phyloP scores from a whole-genome alignment of 768 basidiomycete species.

The Auriscalpium orientale region DNA sequence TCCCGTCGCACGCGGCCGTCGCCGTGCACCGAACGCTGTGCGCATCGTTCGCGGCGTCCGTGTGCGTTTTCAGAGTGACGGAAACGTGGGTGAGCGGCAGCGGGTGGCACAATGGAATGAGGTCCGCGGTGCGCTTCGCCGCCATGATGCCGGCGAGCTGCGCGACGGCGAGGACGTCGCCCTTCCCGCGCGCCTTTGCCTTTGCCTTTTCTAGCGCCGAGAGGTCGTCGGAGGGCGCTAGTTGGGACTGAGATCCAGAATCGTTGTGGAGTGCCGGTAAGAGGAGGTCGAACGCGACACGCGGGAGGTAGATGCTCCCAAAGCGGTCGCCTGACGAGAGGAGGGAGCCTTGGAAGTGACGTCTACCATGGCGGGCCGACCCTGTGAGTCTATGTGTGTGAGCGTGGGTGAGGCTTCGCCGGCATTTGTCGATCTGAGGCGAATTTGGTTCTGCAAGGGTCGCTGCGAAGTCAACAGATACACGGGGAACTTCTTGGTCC shows the following conservation, averaged over 20 bases:
- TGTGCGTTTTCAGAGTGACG: constrained; percentile 51
- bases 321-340: constrained; percentile 65
- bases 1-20: constrained; percentile 67
- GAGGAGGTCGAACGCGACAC: constrained; percentile 57
- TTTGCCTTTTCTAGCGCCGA: constrained; percentile 24
- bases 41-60: constrained; percentile 6
- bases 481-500: background rate
- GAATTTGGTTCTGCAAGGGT: background rate
- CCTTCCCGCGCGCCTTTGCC: constrained; percentile 53
- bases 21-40: constrained; percentile 55
- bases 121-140: constrained; percentile 71
- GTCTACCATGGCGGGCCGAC: constrained; percentile 80
- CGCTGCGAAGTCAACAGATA: background rate
- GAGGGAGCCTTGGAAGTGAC: constrained; percentile 57
- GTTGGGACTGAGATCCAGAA: too few relatives aligned
- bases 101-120: constrained; percentile 87
- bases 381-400: constrained; percentile 67
- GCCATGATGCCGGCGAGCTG: constrained; percentile 87
- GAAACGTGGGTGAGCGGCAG: constrained; percentile 64
- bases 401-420: constrained; percentile 23
- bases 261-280: constrained; percentile 23
- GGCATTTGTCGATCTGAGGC: background rate
- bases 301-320: constrained; percentile 66
- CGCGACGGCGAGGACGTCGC: constrained; percentile 65
- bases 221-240: too few relatives aligned